These are phyloP conservation scores for Cercospora sp. DNA, from an alignment of 2,329 filamentous ascomycete genomes.

Conservation along the genomic window DNA sequence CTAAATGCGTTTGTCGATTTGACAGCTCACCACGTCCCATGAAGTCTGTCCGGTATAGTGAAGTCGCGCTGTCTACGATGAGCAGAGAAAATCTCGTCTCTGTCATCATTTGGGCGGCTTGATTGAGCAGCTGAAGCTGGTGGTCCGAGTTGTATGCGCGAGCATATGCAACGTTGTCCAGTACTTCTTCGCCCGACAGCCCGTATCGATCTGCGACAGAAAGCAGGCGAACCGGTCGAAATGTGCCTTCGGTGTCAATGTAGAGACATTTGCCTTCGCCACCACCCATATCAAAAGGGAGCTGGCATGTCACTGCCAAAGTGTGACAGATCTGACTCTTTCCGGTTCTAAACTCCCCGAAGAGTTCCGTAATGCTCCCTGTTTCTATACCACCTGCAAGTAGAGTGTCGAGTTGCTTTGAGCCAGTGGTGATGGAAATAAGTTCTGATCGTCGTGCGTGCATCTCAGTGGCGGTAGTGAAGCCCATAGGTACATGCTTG, in stretches of 20 bases:
- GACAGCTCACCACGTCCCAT: conserved; percentile 94
- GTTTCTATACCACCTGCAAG: conserved; percentile 94
- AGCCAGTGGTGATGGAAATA: conserved; percentile 96
- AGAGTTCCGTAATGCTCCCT: conserved; percentile 95
- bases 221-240: conserved; percentile 83
- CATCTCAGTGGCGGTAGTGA: conserved; percentile 99
- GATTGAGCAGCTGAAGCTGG: conserved; percentile 89
- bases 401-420: conserved; percentile 93
- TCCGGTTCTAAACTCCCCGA: conserved; percentile 95
- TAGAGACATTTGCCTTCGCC: conserved; percentile 98
- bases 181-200: conserved; percentile 90
- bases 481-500: conserved; percentile 97
- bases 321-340: conserved; percentile 99
- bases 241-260: conserved; percentile 97
- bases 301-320: conserved; percentile 93
- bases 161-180: conserved; percentile 98
- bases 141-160: conserved; percentile 98
- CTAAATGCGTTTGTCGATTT: conserved; percentile 84
- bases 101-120: conserved; percentile 98
- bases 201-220: conserved; percentile 94
- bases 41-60: conserved; percentile 95
- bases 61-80: conserved; percentile 92
- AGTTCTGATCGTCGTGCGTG: conserved; percentile 93
- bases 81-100: conserved; percentile 96
- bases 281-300: conserved; percentile 98